These are phyloP conservation scores for Garcia nutans DNA, from an alignment of 345 rosid genomes.

Conservation along the genomic window DNA sequence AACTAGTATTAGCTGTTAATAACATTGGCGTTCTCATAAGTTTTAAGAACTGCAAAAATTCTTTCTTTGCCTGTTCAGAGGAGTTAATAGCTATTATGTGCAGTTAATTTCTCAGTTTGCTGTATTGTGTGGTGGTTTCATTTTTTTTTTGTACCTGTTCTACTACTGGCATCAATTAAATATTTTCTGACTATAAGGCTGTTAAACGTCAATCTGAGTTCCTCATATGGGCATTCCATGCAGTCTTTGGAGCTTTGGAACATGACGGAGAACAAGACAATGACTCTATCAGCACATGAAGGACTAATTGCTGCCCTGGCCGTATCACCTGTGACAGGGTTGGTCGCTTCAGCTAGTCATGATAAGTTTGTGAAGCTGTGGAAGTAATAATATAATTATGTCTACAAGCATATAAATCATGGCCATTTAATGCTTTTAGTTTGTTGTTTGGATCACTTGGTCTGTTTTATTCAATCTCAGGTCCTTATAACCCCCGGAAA, in stretches of 20 bases:
- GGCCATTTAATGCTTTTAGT: conserved; percentile 10
- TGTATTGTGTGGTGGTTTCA: background rate
- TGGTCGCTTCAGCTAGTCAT: conserved; percentile 95
- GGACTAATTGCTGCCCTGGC: conserved; percentile 78
- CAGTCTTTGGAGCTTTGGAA: conserved; percentile 98
- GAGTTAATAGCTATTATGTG: too few species aligned
- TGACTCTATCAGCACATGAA: conserved; percentile 75
- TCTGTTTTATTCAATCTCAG: conserved; percentile 13
- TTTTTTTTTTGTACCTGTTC: background rate
- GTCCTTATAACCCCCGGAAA: conserved; percentile 20
- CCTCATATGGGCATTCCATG: conserved; percentile 12
- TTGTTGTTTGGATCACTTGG: conserved; percentile 11
- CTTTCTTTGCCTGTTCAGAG: too few species aligned
- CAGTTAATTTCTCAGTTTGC: background rate
- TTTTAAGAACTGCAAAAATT: background rate
- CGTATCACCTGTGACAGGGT: conserved; percentile 64
- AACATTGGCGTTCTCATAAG: background rate
- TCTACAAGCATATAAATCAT: background rate
- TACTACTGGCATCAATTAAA: background rate
- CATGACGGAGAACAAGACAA: conserved; percentile 75
- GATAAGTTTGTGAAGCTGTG: conserved; percentile 88
- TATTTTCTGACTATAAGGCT: background rate
- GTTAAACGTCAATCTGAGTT: conserved; percentile 6
- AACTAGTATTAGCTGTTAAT: too few species aligned
- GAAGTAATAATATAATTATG: conserved; percentile 47